Evolutionary conservation across 1,284 basidiomycete genomes (phyloP), one percentile per base, ranked within the genome.

Genomic region (Ganoderma lucidum): DNA sequence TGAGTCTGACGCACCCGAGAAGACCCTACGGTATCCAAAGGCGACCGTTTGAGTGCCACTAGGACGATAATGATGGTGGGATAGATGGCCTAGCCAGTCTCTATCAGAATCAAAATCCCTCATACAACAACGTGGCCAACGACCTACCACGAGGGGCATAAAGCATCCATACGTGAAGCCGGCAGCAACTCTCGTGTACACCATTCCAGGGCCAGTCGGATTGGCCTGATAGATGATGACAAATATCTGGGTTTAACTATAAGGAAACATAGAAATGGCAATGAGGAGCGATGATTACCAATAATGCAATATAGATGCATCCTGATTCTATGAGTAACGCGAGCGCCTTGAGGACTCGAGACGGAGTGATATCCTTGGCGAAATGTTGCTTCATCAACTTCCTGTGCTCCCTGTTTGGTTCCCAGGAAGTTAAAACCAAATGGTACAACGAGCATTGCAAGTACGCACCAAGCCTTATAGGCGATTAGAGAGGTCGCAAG

Each of bases 391-490:
- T 48, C n/a, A 9, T 10, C 8, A 48, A 48, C 12, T 23, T 6
- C 45, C 45, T n/a, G n/a, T 48, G 45, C 23, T 48, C 8, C 45
- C 45, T 48, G 45, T 48, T 23, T 23, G 9, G n/a, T 23, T 23
- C 3, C n/a, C n/a, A 19, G 44, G 15, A 6, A n/a, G 8, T 48
- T 45, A 8, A 23, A 9, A 48, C 9, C 17, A 3, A 48, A 2
- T 48, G 5, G 10, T 23, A 10, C 9, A 23, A 23, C 23, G 45
- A 48, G n/a, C 6, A 23, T 8, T n/a, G 23, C n/a, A 8, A 9
- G 9, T 6, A 48, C 45, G 45, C 45, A 66, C 65, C 65, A 62
- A 8, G 65, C 48, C 44, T 66, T 66, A 23, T 23, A 23, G 23
- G 23, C 23, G 23, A 23, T 23, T 23, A 23, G 23, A 23, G 23